Conservation (phyloP, 2,329 filamentous ascomycete genomes). For the Aspergillus sp. region DNA sequence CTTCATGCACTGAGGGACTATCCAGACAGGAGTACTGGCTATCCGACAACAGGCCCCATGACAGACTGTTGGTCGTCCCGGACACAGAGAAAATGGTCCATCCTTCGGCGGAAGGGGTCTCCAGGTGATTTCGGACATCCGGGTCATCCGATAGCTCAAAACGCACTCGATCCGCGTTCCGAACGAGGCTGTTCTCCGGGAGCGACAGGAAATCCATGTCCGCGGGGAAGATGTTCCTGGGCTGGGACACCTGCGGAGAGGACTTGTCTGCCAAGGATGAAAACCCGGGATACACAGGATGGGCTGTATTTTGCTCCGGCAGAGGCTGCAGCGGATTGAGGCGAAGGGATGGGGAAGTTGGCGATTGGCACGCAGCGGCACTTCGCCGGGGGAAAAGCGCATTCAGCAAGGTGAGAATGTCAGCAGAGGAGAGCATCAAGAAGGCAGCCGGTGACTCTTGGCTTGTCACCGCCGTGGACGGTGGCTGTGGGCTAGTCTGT, state of each 20-base stretch:
- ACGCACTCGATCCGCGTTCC: slow-evolving; percentile 39
- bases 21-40: slow-evolving; percentile 62
- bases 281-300: too few relatives aligned
- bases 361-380: slow-evolving; percentile 26
- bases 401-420: slow-evolving; percentile 76
- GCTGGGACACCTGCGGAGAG: slow-evolving; percentile 18
- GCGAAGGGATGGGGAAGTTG: slow-evolving; percentile 25
- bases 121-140: slow-evolving; percentile 53
- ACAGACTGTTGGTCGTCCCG: slow-evolving; percentile 66
- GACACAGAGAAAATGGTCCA: slow-evolving; percentile 83
- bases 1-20: slow-evolving; percentile 50
- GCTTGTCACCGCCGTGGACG: slow-evolving; percentile 43
- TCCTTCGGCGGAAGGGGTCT: slow-evolving; percentile 76
- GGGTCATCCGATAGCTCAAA: slow-evolving; percentile 41
- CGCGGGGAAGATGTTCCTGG: slow-evolving; percentile 28
- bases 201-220: slow-evolving; percentile 28
- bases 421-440: slow-evolving; percentile 73
- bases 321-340: slow-evolving; percentile 17
- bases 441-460: slow-evolving; percentile 53
- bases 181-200: slow-evolving; percentile 24
- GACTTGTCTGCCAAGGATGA: too few relatives aligned
- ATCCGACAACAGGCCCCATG: slow-evolving; percentile 62
- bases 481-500: slow-evolving; percentile 2
- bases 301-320: slow-evolving; percentile 13
- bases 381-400: slow-evolving; percentile 66